Evolutionary conservation across 2,329 filamentous ascomycete species (phyloP).

Genomic region (Curvularia spicifera): DNA sequence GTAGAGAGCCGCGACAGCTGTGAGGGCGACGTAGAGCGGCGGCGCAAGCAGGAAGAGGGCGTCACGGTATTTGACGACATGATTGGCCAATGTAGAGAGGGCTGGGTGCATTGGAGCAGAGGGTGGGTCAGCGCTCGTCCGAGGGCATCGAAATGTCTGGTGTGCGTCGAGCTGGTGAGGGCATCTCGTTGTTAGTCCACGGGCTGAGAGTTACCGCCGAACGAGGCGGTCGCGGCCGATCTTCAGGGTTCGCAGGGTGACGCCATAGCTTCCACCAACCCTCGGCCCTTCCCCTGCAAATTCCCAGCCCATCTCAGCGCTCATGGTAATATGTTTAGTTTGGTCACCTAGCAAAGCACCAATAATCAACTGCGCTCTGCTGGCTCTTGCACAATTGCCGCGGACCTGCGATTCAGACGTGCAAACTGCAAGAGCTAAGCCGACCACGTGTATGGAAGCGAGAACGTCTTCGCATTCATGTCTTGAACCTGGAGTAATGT

Average conservation of each 20-base stretch:
- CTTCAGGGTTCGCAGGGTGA: conserved; percentile 8
- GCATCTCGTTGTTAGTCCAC: conserved; percentile 3
- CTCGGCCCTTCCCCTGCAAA: neutral
- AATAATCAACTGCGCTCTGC: neutral
- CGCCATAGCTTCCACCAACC: conserved; percentile 6
- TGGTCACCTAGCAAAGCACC: neutral
- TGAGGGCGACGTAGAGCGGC: conserved; percentile 45
- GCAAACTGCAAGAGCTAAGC: neutral
- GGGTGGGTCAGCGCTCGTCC: conserved; percentile 40
- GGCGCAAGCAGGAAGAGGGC: conserved; percentile 36
- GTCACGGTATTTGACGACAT: conserved; percentile 43
- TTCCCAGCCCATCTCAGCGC: neutral
- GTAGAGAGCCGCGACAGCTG: conserved; percentile 43
- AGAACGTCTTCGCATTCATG: neutral
- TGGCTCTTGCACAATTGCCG: neutral
- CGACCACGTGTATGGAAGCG: neutral
- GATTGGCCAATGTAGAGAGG: conserved; percentile 36
- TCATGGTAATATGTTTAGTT: neutral
- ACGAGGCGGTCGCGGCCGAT: conserved; percentile 7
- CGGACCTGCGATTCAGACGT: neutral
- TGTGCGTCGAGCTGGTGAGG: conserved; percentile 17
- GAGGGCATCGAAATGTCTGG: conserved; percentile 38
- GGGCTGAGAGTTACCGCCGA: conserved; percentile 6
- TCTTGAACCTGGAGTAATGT: neutral
- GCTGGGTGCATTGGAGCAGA: conserved; percentile 49